Evolutionary conservation across 306 rosid species (phyloP).

Genomic region (Dalbergia cochinchinensis): DNA sequence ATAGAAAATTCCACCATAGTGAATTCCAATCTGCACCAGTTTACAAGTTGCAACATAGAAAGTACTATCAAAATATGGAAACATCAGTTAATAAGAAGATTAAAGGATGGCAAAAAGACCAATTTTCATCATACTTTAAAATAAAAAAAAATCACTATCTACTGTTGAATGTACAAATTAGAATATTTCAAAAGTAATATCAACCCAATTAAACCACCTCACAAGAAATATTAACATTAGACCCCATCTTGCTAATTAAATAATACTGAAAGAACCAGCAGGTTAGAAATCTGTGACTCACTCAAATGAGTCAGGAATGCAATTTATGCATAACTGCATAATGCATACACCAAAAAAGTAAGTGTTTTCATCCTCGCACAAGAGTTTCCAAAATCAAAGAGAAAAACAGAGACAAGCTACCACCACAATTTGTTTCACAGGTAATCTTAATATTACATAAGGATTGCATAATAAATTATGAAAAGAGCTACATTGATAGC

Average conservation of each 20-base stretch:
- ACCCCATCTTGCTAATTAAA: conserved; percentile 5
- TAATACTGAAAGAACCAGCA: neutral
- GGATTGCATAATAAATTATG: neutral
- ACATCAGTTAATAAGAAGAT: neutral
- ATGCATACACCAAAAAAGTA: neutral
- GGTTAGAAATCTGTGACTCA: neutral
- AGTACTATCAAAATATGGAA: conserved; percentile 25
- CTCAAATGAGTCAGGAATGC: conserved; percentile 14
- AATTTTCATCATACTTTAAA: conserved; percentile 11
- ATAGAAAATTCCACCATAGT: conserved; percentile 76
- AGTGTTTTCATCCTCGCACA: conserved; percentile 5
- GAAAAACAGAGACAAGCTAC: conserved; percentile 3
- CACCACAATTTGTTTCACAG: conserved; percentile 24
- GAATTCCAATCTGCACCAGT: conserved; percentile 83
- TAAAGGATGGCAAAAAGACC: neutral
- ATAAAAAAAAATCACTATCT: conserved; percentile 18
- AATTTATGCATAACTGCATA: conserved; percentile 11
- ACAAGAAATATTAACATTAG: conserved; percentile 14
- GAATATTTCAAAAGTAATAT: conserved; percentile 25
- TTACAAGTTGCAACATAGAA: conserved; percentile 48
- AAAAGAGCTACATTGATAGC: conserved; percentile 37
- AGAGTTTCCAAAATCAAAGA: conserved; percentile 21
- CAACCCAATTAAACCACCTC: conserved; percentile 15
- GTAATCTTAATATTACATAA: conserved; percentile 26
- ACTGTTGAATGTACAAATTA: neutral